Conservation (phyloP, 176 grass and related monocot genomes). For the Olyra latifolia region DNA sequence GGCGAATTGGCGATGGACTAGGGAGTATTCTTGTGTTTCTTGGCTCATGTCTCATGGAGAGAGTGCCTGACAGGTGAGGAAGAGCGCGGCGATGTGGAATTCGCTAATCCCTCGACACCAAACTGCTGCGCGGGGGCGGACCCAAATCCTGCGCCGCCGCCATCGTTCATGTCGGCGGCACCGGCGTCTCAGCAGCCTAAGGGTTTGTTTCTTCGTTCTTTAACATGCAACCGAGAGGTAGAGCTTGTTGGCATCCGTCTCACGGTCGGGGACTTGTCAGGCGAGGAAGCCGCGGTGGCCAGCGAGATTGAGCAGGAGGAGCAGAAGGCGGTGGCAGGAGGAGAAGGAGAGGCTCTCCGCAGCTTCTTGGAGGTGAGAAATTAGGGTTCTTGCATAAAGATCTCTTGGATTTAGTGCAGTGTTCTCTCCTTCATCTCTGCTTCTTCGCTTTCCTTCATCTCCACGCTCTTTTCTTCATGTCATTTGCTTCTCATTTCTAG, state of each 20-base stretch:
- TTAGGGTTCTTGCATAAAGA: neutral
- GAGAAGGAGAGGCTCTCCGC: slow-evolving; percentile 18
- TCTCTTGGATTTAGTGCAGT: neutral
- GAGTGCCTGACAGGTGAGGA: slow-evolving; percentile 12
- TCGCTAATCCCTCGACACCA: slow-evolving; percentile 7
- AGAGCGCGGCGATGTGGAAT: neutral
- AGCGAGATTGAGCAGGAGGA: neutral
- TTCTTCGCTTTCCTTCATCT: neutral
- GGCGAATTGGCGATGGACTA: too few species aligned
- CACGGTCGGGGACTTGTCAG: slow-evolving; percentile 23
- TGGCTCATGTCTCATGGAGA: neutral
- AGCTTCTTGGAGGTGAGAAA: slow-evolving; percentile 32
- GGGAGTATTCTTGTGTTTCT: neutral
- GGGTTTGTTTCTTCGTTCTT: slow-evolving; percentile 18
- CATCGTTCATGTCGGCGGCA: neutral
- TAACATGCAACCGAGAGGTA: neutral
- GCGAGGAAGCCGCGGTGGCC: slow-evolving; percentile 5
- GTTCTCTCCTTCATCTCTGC: neutral
- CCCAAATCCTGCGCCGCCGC: neutral
- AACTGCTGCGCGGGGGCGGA: neutral
- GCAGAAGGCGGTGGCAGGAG: neutral
- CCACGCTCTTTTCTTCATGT: neutral
- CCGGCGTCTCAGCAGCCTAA: neutral
- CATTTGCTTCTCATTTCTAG: neutral
- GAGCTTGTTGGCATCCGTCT: slow-evolving; percentile 2